Evolutionary conservation across 2,329 filamentous ascomycete species (phyloP).

Genomic region (Drechslerella stenobrocha): DNA sequence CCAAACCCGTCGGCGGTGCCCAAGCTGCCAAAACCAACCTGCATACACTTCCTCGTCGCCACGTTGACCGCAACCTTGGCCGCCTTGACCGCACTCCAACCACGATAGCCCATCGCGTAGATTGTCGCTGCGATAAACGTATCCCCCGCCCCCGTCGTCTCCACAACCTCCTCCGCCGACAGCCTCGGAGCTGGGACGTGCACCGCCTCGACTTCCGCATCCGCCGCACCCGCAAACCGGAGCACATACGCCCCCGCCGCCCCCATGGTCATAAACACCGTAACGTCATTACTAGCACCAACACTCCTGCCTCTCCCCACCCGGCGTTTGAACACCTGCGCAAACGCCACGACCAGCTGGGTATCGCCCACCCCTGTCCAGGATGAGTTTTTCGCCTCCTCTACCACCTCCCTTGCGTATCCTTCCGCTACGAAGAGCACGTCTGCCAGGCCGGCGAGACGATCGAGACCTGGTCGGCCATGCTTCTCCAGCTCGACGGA

Average conservation of each 20-base stretch:
- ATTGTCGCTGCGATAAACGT: conserved; percentile 50
- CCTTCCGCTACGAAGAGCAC: conserved; percentile 47
- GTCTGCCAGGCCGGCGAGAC: conserved; percentile 39
- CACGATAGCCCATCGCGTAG: conserved; percentile 39
- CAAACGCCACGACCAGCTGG: conserved; percentile 14
- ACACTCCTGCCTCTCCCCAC: conserved; percentile 9
- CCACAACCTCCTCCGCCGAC: conserved; percentile 33
- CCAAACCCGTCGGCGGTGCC: conserved; percentile 31
- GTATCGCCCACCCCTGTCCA: conserved; percentile 17
- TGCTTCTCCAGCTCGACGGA: conserved; percentile 50
- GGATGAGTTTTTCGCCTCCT: conserved; percentile 4
- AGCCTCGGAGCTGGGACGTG: conserved; percentile 30
- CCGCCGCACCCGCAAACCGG: conserved; percentile 1
- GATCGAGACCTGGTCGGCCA: conserved; percentile 43
- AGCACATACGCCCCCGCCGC: conserved; percentile 25
- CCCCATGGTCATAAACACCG: conserved; percentile 22
- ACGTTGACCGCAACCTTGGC: conserved; percentile 47
- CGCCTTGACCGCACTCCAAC: conserved; percentile 29
- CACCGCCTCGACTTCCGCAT: conserved; percentile 1
- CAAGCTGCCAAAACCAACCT: conserved; percentile 45
- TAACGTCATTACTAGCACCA: not conserved
- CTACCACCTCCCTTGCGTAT: conserved; percentile 35
- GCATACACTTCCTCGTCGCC: conserved; percentile 49
- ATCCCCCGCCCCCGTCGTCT: conserved; percentile 51
- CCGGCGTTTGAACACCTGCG: not conserved